Evolutionary conservation across 106 monocot genomes (phyloP).

Genomic region (Dioscorea zingiberensis): DNA sequence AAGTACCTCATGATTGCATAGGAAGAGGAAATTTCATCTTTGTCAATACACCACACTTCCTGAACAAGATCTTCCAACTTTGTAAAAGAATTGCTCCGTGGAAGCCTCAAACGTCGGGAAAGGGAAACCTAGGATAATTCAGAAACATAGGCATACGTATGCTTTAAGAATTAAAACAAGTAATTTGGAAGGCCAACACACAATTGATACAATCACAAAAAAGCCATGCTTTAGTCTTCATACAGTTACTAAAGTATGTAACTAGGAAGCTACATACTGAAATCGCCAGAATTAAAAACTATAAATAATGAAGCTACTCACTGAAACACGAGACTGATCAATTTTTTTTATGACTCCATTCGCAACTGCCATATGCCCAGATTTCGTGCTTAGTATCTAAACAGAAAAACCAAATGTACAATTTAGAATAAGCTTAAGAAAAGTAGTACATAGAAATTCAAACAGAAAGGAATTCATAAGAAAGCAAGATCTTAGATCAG

Average conservation of each 20-base stretch:
- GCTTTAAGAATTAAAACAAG: too few relatives aligned
- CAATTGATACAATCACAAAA: too few relatives aligned
- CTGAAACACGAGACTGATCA: constrained; percentile 39
- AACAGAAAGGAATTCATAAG: too few relatives aligned
- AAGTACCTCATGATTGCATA: constrained; percentile 81
- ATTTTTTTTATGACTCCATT: constrained; percentile 64
- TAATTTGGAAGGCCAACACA: too few relatives aligned
- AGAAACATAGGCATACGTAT: background rate
- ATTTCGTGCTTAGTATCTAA: constrained; percentile 77
- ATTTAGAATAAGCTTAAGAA: background rate
- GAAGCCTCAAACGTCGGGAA: constrained; percentile 63
- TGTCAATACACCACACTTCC: constrained; percentile 83
- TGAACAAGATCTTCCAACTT: constrained; percentile 28
- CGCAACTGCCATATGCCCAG: constrained; percentile 71
- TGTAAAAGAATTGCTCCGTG: constrained; percentile 32
- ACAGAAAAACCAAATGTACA: constrained; percentile 1
- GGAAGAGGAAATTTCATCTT: constrained; percentile 80
- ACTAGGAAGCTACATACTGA: too few relatives aligned
- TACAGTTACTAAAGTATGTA: too few relatives aligned
- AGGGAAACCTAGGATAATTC: constrained; percentile 57
- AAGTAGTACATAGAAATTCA: background rate
- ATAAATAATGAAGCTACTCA: constrained; percentile 20
- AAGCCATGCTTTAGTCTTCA: too few relatives aligned
- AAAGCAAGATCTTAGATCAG: background rate
- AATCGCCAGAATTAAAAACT: background rate